Conservation (phyloP, 768 basidiomycete species). For the Coprinopsis cinerea region DNA sequence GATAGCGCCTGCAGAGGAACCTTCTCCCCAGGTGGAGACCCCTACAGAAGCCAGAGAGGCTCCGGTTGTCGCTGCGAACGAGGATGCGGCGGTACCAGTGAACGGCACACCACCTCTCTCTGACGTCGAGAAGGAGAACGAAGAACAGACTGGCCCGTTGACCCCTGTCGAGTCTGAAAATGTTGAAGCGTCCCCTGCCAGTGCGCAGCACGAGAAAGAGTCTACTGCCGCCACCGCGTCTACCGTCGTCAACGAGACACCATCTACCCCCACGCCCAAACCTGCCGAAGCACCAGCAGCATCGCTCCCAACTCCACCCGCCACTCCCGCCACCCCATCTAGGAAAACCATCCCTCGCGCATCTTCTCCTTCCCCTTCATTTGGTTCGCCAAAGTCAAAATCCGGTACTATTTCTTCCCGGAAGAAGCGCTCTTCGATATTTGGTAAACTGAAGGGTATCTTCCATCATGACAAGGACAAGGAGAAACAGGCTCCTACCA, state of each 20-base stretch:
- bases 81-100: too few species aligned
- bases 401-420: conserved; percentile 22
- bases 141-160: too few species aligned
- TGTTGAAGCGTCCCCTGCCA: too few species aligned
- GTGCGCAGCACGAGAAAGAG: too few species aligned
- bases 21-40: too few species aligned
- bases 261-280: neutral
- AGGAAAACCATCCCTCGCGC: conserved; percentile 13
- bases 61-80: too few species aligned
- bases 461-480: conserved; percentile 35
- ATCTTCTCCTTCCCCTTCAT: conserved; percentile 18
- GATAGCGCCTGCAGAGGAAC: neutral
- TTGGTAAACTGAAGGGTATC: conserved; percentile 47
- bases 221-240: too few species aligned
- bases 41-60: too few species aligned
- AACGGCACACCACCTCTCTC: too few species aligned
- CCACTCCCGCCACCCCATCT: conserved; percentile 13
- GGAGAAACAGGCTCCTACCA: conserved; percentile 25
- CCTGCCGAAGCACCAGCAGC: conserved; percentile 2
- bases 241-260: too few species aligned
- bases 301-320: conserved; percentile 5
- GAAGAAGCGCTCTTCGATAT: conserved; percentile 50
- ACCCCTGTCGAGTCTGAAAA: too few species aligned
- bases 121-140: too few species aligned
- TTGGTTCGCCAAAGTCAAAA: conserved; percentile 18